Evolutionary conservation across 306 rosid genomes (phyloP).

Genomic region (Corylus heterophylla): DNA sequence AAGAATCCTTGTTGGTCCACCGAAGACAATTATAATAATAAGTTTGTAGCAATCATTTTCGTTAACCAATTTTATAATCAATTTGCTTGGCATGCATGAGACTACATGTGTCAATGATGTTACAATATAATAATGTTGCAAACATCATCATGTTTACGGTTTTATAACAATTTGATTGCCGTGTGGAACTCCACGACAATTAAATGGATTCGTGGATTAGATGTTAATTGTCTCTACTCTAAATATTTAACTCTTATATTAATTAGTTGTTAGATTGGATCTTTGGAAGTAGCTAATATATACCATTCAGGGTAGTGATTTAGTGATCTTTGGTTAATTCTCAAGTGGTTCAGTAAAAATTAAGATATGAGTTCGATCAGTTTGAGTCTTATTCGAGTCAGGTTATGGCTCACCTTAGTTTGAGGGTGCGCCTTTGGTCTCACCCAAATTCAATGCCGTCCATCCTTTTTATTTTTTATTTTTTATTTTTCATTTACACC

Average conservation of each 20-base stretch:
- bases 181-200: not conserved
- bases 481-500: no score
- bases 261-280: not conserved
- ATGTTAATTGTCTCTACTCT: no score
- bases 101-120: not conserved
- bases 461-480: no score
- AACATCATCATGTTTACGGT: not conserved
- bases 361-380: no score
- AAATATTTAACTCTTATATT: no score
- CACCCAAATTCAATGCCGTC: no score
- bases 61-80: not conserved
- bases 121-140: not conserved
- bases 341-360: no score
- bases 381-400: no score
- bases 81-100: not conserved
- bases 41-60: not conserved
- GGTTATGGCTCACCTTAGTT: no score
- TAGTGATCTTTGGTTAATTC: no score
- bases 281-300: not conserved
- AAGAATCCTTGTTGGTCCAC: not conserved
- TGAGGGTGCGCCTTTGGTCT: no score
- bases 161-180: conserved; percentile 2
- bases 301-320: no score
- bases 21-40: not conserved
- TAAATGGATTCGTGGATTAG: not conserved